Conservation (phyloP, 129 eudicot species). For the Ambrosia artemisiifolia region DNA sequence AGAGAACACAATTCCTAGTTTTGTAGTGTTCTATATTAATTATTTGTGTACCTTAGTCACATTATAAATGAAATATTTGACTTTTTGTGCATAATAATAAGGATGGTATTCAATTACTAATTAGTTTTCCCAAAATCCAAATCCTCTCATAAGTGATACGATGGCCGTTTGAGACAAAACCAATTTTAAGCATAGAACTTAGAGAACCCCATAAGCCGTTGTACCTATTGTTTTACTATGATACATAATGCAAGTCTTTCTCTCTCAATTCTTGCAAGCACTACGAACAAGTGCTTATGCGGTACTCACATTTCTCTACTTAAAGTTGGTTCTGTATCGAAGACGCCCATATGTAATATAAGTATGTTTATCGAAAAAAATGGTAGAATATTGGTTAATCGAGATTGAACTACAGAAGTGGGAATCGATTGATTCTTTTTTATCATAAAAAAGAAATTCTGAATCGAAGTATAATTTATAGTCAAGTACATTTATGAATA, state of each 20-base stretch:
- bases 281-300: neutral
- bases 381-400: too few relatives aligned
- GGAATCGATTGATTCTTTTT: neutral
- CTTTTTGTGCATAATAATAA: neutral
- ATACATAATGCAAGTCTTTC: neutral
- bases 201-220: neutral
- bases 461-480: neutral
- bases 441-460: neutral
- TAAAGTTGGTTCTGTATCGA: neutral
- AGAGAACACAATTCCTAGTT: neutral
- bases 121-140: constrained; percentile 1
- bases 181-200: neutral
- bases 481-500: neutral
- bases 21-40: neutral
- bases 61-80: neutral
- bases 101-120: neutral
- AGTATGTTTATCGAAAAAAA: neutral
- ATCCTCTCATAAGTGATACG: neutral
- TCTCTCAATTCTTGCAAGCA: neutral
- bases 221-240: neutral
- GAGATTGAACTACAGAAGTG: neutral
- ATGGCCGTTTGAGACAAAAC: neutral
- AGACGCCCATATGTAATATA: neutral
- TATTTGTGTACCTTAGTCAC: neutral
- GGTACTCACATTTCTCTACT: neutral